phyloP scores from a whole-genome alignment of 345 rosid genomes.

The Tarenaya hassleriana region DNA sequence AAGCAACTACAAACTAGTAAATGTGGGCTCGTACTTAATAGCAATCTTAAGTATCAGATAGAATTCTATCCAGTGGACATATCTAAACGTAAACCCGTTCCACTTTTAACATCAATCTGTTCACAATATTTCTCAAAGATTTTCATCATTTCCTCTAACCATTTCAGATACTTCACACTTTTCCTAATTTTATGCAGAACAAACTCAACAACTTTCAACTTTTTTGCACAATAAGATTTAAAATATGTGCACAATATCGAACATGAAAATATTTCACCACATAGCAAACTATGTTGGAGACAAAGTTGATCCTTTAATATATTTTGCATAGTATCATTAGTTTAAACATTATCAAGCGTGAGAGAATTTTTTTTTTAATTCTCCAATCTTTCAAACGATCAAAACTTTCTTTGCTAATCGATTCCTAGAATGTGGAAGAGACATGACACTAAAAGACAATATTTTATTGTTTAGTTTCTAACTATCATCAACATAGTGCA shows the following conservation, averaged over 20 bases:
- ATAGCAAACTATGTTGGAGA: slow-evolving; percentile 1
- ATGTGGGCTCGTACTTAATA: not conserved
- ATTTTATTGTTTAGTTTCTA: too few relatives aligned
- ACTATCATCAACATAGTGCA: too few relatives aligned
- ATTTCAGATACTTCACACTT: not conserved
- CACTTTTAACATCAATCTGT: not conserved
- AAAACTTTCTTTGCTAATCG: not conserved
- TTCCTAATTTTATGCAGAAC: not conserved
- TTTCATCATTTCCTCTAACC: not conserved
- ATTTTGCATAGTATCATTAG: slow-evolving; percentile 14
- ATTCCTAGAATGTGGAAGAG: not conserved
- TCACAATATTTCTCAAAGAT: not conserved
- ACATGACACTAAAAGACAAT: not conserved
- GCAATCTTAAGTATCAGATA: not conserved
- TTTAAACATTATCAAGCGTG: slow-evolving; percentile 6
- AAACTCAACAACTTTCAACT: not conserved
- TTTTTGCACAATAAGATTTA: not conserved
- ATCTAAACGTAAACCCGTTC: not conserved
- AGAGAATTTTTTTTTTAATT: not conserved
- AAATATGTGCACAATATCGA: not conserved
- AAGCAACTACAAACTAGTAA: not conserved
- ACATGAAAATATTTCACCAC: not conserved
- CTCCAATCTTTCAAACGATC: slow-evolving; percentile 12
- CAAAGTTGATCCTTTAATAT: slow-evolving; percentile 7
- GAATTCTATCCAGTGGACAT: not conserved